Evolutionary conservation across 345 rosid genomes (phyloP), one percentile per base, ranked within the genome.

Genomic region (Clausena lansium): DNA sequence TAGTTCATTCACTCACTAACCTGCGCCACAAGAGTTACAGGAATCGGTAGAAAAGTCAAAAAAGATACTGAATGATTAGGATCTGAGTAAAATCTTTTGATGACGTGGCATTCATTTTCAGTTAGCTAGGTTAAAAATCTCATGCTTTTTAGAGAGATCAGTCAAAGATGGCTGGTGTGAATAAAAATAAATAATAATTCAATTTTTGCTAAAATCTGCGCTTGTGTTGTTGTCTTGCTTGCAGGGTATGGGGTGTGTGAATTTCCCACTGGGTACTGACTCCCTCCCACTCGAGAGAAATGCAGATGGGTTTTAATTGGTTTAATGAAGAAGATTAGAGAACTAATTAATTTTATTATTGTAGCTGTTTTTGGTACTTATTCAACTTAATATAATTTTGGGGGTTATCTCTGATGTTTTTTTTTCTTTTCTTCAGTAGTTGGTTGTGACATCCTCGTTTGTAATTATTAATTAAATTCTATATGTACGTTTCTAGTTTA

Each of bases 181-280:
- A n/a, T n/a, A n/a, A n/a, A n/a, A 10, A 41, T 10, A 41, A 41
- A 11, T 41, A 41, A 41, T 41, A 41, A 35, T n/a, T 19, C 0
- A 2, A n/a, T 4, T 6, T 50, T 41, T 65, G 45, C 52, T 32
- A 11, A 36, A 28, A 27, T 14, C 27, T 9, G 22, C 4, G 20
- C 17, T 32, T 47, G 50, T 74, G 60, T 67, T 41, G 47, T 11
- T 11, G 47, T 41, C 47, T 39, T 41, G 0, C 60, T 50, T 86
- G 83, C 91, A 91, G 95, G 81, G 80, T 91, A 77, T 24, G 95
- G 95, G 52, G 61, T 55, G 30, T 91, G 95, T 75, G 88, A 88
- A 81, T 86, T 91, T 45, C 93, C 95, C 5, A 91, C 91, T 20
- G 88, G 91, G 61, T 88, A 86, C 36, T 88, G 87, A 89, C n/a